Evolutionary conservation across 1,284 basidiomycete species (phyloP).

Genomic region (Moesziomyces parantarcticus): DNA sequence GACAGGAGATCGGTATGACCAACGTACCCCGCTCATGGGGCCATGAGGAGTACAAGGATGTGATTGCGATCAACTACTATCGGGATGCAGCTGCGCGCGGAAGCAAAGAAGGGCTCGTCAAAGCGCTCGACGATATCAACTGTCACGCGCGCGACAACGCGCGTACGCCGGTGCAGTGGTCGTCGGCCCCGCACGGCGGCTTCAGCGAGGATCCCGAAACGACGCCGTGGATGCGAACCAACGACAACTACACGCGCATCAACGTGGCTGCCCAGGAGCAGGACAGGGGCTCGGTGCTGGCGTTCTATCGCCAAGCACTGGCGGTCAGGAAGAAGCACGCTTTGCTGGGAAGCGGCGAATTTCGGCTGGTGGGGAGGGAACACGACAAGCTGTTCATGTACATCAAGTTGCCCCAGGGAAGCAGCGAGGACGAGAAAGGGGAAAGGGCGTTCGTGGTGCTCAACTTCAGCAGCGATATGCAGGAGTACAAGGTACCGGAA

Average conservation of each 20-base stretch:
- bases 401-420: constrained; percentile 66
- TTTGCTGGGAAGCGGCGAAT: constrained; percentile 74
- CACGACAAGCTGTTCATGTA: constrained; percentile 74
- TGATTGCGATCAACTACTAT: constrained; percentile 44
- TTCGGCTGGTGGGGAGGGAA: constrained; percentile 70
- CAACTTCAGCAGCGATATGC: constrained; percentile 30
- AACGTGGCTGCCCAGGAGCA: constrained; percentile 73
- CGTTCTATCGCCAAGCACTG: constrained; percentile 75
- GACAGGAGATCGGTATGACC: constrained; percentile 74
- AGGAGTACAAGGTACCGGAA: constrained; percentile 21
- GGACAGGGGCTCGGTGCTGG: constrained; percentile 72
- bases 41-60: constrained; percentile 71
- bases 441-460: constrained; percentile 31
- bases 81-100: constrained; percentile 13
- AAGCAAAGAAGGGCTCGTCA: constrained; percentile 67
- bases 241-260: constrained; percentile 76
- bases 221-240: constrained; percentile 80
- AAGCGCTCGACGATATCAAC: constrained; percentile 71
- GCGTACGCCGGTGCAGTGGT: constrained; percentile 79
- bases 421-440: constrained; percentile 64
- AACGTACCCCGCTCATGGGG: constrained; percentile 77
- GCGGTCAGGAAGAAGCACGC: constrained; percentile 73
- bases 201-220: constrained; percentile 72
- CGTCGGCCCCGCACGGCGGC: constrained; percentile 73
- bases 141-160: constrained; percentile 78